These are phyloP conservation scores for Hypoxylon sp. DNA, from an alignment of 2,329 filamentous ascomycete genomes.

Conservation along the genomic window DNA sequence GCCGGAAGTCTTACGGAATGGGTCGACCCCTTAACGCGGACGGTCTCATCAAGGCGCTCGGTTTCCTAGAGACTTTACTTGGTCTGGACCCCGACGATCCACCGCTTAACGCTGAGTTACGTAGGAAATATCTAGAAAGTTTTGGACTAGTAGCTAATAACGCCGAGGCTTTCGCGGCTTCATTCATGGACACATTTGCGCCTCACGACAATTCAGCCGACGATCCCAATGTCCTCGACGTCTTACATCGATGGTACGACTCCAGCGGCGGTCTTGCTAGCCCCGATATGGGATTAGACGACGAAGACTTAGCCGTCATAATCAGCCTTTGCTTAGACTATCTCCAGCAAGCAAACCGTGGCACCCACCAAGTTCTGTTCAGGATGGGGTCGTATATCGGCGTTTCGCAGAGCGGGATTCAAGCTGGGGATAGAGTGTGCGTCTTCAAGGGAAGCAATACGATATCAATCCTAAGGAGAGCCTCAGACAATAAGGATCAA, in stretches of 20 bases:
- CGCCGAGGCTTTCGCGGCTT: not conserved
- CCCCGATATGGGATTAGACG: conserved; percentile 9
- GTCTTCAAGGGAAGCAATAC: conserved; percentile 17
- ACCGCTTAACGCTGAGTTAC: not conserved
- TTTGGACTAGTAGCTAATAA: conserved; percentile 6
- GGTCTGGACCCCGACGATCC: conserved; percentile 3
- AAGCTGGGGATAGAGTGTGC: conserved; percentile 10
- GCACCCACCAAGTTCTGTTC: conserved; percentile 8
- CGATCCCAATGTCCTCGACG: not conserved
- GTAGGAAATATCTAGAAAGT: not conserved
- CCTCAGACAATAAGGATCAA: not conserved
- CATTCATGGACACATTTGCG: conserved; percentile 2
- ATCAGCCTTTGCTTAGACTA: conserved; percentile 7
- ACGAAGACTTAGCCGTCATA: conserved; percentile 4
- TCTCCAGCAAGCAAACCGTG: conserved; percentile 3
- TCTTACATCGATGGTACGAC: conserved; percentile 4
- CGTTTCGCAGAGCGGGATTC: conserved; percentile 11
- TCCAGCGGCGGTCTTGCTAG: conserved; percentile 11
- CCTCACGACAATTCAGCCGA: not conserved
- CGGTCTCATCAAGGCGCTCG: conserved; percentile 10
- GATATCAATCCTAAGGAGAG: conserved; percentile 6
- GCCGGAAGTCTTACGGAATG: conserved; percentile 6
- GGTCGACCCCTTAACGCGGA: not conserved
- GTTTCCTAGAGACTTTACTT: conserved; percentile 14
- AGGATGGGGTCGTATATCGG: conserved; percentile 10